Percentiles rank a stretch among this genome's conserved stretches.
Evolutionary conservation across 441 rosid species (phyloP).

Genomic region (Pelargonium myrrhifolium): DNA sequence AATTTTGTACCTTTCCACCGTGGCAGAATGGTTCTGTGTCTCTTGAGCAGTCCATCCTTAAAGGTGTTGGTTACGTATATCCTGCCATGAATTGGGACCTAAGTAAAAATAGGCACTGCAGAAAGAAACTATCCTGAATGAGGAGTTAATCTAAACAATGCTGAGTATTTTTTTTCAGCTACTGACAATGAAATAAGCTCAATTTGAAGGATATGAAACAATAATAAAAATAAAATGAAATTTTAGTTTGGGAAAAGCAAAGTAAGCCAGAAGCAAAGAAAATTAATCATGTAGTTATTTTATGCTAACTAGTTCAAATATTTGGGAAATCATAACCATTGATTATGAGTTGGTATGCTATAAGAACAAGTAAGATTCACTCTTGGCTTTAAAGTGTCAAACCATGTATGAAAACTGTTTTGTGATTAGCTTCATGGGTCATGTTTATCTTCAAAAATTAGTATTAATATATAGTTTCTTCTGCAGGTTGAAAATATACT

Average conservation of each 20-base stretch:
- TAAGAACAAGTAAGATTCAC: too few species aligned
- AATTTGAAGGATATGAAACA: too few species aligned
- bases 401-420: neutral
- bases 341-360: too few species aligned
- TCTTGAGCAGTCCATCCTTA: neutral
- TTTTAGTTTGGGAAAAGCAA: too few species aligned
- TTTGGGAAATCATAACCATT: too few species aligned
- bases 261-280: too few species aligned
- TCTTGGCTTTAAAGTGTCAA: too few species aligned
- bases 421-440: neutral
- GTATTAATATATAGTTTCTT: constrained; percentile 10
- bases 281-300: too few species aligned
- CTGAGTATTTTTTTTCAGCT: too few species aligned
- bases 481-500: constrained; percentile 83
- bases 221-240: too few species aligned
- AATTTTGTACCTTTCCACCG: neutral
- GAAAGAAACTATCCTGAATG: neutral
- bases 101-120: neutral
- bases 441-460: neutral
- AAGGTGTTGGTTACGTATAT: neutral
- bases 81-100: neutral
- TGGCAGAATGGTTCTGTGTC: neutral
- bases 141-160: neutral
- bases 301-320: too few species aligned
- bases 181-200: too few species aligned